These are phyloP conservation scores for Sporothrix mexicana DNA, from an alignment of 2,329 filamentous ascomycete genomes.

Conservation along the genomic window DNA sequence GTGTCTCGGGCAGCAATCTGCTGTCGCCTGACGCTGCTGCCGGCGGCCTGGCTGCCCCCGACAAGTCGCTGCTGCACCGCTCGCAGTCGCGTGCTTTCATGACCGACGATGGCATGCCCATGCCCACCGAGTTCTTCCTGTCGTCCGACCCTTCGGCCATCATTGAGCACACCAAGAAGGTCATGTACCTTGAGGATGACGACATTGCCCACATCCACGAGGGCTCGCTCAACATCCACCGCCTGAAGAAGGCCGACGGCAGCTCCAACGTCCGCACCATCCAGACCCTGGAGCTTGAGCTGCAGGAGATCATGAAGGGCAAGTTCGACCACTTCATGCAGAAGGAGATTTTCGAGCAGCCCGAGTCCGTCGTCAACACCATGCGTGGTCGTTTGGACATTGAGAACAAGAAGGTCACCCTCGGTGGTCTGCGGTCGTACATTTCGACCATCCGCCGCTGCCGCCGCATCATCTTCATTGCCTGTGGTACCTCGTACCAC, in stretches of 20 bases:
- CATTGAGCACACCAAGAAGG: conserved; percentile 99
- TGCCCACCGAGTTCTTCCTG: conserved; percentile 98
- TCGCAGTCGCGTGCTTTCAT: conserved; percentile 99
- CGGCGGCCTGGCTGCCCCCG: conserved; percentile 75
- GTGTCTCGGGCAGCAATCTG: conserved; percentile 75
- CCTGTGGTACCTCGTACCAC: conserved; percentile 97
- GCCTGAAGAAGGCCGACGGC: conserved; percentile 94
- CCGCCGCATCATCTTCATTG: conserved; percentile 97
- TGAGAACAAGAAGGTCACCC: conserved; percentile 91
- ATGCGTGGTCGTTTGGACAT: conserved; percentile 98
- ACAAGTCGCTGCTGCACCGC: conserved; percentile 97
- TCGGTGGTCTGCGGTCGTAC: conserved; percentile 95
- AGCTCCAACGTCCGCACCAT: conserved; percentile 97
- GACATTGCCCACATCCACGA: conserved; percentile 99
- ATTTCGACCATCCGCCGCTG: conserved; percentile 96
- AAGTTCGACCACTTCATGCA: conserved; percentile 99
- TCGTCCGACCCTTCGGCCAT: conserved; percentile 98
- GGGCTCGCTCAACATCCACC: conserved; percentile 98
- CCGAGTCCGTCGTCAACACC: conserved; percentile 98
- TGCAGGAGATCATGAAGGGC: conserved; percentile 99
- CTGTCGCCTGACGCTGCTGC: conserved; percentile 57
- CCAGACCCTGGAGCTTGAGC: conserved; percentile 97
- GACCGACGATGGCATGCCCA: conserved; percentile 96
- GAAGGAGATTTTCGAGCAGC: conserved; percentile 99
- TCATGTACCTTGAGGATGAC: conserved; percentile 98